Evolutionary conservation across 345 rosid genomes (phyloP).

Genomic region (Anacardium occidentale): DNA sequence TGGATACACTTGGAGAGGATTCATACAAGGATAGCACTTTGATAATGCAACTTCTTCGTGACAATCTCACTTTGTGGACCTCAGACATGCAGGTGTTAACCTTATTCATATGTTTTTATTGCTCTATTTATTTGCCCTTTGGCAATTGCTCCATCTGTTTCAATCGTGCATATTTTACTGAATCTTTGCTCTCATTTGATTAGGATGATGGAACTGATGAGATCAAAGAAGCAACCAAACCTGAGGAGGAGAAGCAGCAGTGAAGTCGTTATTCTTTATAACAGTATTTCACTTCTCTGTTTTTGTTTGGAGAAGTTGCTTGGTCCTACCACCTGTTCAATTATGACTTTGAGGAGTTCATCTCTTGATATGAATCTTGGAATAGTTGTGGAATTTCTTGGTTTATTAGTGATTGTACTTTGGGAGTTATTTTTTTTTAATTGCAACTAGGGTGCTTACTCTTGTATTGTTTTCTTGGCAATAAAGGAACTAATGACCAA

Average conservation of each 20-base stretch:
- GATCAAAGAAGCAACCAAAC: constrained; percentile 45
- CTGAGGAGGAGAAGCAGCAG: constrained; percentile 40
- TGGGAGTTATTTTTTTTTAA: constrained; percentile 14
- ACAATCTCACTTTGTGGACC: constrained; percentile 40
- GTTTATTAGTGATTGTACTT: constrained; percentile 19
- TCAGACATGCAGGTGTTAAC: constrained; percentile 38
- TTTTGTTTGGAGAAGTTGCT: constrained; percentile 37
- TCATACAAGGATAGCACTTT: constrained; percentile 41
- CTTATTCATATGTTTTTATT: neutral
- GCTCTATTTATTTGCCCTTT: neutral
- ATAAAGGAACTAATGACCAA: constrained; percentile 27
- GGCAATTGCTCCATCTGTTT: neutral
- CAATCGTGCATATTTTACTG: neutral
- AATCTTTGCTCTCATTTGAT: constrained; percentile 10
- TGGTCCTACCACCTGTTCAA: constrained; percentile 20
- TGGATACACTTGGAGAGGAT: constrained; percentile 38
- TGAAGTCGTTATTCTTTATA: constrained; percentile 20
- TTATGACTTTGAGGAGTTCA: constrained; percentile 18
- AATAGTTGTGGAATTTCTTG: constrained; percentile 18
- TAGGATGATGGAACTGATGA: constrained; percentile 50
- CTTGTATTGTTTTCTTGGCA: constrained; percentile 24
- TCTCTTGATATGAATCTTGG: constrained; percentile 14
- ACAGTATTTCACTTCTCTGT: constrained; percentile 28
- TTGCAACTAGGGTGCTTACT: constrained; percentile 17
- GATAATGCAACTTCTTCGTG: constrained; percentile 41